Base-by-base conservation (phyloP, 1,139 yeast species). In the Pichia sp. region DNA sequence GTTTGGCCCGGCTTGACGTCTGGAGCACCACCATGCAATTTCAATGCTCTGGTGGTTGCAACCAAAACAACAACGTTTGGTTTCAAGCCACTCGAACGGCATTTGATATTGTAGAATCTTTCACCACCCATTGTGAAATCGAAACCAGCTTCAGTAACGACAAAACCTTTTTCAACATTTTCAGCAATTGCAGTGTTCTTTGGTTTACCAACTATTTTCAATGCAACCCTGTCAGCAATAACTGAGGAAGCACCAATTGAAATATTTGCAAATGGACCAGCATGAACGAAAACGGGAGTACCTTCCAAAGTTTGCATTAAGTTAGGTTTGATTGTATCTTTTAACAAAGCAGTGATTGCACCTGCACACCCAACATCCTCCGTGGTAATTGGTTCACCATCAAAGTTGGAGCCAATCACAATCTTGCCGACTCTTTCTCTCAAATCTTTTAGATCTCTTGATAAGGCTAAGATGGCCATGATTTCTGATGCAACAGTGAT, bases 121-220 rank as follows among this genome's bases (percentile, higher is more conserved):
- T 87, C 95, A 64, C 95, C 95, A 62, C 95, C 95, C 95, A 87
- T 87, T 45, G 93, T 85, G 71, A 87, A 87, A 69, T 87, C 95
- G 67, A 87, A 87, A 47, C 95, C 95, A 23, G 93, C 93, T 70
- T 87, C 95, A 47, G 95, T 87, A 51, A 87, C 85, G 53, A 87
- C 95, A 62, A 78, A 87, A 54, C 93, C 93, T 45, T 72, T 68
- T 56, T 71, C 70, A 15, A 46, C 41, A n/a, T 43, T 16, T 13
- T 50, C 45, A 16, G 34, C 50, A 29, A 15, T 15, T 7, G 26
- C 40, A 23, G 78, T 69, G 34, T 80, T 76, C 47, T 62, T 59
- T 19, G 71, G 69, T 15, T 69, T 69, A 61, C 84, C 84, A 41
- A 77, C 77, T 63, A 87, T 74, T 65, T 85, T 85, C 70, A 87